These are phyloP conservation scores for Lasiosphaeris hirsuta DNA, from an alignment of 495 filamentous ascomycete genomes.

Conservation along the genomic window DNA sequence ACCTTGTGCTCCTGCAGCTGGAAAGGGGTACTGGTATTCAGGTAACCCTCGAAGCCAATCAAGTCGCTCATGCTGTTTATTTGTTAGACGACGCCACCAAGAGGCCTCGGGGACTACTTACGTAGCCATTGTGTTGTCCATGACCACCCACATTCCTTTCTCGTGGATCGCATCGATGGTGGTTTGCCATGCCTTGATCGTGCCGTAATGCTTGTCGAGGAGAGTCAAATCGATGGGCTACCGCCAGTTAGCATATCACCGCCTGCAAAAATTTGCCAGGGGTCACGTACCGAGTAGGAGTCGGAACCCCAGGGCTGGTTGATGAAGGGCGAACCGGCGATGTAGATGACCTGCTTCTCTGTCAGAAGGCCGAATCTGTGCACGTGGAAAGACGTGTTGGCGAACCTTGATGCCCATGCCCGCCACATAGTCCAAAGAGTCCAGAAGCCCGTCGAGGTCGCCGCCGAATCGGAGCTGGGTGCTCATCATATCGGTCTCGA, in stretches of 20 bases:
- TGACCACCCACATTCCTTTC: slow-evolving; percentile 66
- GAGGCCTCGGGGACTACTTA: slow-evolving; percentile 12
- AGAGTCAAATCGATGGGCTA: slow-evolving; percentile 66
- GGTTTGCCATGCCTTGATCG: slow-evolving; percentile 59
- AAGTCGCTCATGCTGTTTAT: slow-evolving; percentile 58
- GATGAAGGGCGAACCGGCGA: slow-evolving; percentile 66
- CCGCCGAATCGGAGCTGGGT: slow-evolving; percentile 76
- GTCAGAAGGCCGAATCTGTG: slow-evolving; percentile 8
- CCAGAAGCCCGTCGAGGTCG: slow-evolving; percentile 60
- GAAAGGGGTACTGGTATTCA: slow-evolving; percentile 65
- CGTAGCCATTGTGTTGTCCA: slow-evolving; percentile 71
- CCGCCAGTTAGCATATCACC: background rate
- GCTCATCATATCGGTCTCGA: slow-evolving; percentile 64
- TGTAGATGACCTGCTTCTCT: slow-evolving; percentile 55
- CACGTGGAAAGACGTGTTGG: background rate
- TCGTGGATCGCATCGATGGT: slow-evolving; percentile 63
- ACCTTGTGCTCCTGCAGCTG: slow-evolving; percentile 53
- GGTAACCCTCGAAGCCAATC: slow-evolving; percentile 50
- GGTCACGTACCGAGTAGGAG: slow-evolving; percentile 47
- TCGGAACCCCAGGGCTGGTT: slow-evolving; percentile 71
- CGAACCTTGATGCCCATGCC: slow-evolving; percentile 66
- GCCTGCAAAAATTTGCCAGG: background rate
- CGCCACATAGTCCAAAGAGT: slow-evolving; percentile 69
- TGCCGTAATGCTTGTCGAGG: slow-evolving; percentile 67
- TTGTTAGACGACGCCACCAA: slow-evolving; percentile 6